Percentiles rank a stretch among this genome's conserved stretches.
These are phyloP conservation scores for Phytophthora pisi DNA, from an alignment of 352 stramenopile genomes.

Conservation along the genomic window DNA sequence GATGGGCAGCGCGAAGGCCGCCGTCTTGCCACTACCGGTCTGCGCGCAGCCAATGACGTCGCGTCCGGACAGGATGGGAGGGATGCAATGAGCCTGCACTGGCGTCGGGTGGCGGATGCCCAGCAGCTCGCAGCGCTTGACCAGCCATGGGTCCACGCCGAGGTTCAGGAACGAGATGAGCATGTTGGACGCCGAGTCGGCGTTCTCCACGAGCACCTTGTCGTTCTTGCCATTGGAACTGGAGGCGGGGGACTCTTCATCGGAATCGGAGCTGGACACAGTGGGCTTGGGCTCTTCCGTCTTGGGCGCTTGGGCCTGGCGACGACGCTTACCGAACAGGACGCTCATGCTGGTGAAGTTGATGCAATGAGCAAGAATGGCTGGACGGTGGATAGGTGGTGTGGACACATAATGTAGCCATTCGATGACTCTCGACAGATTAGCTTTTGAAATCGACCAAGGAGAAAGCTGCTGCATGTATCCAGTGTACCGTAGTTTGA, in stretches of 20 bases:
- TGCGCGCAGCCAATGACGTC: constrained; percentile 94
- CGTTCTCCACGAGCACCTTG: constrained; percentile 51
- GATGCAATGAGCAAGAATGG: not conserved
- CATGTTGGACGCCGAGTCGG: constrained; percentile 43
- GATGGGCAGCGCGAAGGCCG: constrained; percentile 97
- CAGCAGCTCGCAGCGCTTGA: constrained; percentile 83
- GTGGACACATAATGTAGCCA: not conserved
- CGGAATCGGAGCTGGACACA: not conserved
- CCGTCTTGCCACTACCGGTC: constrained; percentile 98
- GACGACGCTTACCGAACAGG: constrained; percentile 79
- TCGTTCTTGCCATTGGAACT: constrained; percentile 13
- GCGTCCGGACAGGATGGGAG: constrained; percentile 86
- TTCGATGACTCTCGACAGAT: too few relatives aligned
- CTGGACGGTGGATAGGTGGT: not conserved
- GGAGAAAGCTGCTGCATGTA: too few relatives aligned
- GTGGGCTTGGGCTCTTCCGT: constrained; percentile 9
- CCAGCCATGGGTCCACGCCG: constrained; percentile 87
- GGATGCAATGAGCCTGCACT: constrained; percentile 92
- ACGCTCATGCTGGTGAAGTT: constrained; percentile 57
- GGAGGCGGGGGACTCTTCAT: not conserved
- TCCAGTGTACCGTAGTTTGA: constrained; percentile 1
- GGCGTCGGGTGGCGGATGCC: constrained; percentile 89
- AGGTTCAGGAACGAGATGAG: constrained; percentile 87
- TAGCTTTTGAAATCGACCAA: not conserved
- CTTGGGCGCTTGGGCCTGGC: constrained; percentile 16